A percentile compares a stretch with the other conserved stretches of the same genome.
Evolutionary conservation across 805 yeast genomes (phyloP).

Genomic region (Vanderwaltozyma tropicalis): DNA sequence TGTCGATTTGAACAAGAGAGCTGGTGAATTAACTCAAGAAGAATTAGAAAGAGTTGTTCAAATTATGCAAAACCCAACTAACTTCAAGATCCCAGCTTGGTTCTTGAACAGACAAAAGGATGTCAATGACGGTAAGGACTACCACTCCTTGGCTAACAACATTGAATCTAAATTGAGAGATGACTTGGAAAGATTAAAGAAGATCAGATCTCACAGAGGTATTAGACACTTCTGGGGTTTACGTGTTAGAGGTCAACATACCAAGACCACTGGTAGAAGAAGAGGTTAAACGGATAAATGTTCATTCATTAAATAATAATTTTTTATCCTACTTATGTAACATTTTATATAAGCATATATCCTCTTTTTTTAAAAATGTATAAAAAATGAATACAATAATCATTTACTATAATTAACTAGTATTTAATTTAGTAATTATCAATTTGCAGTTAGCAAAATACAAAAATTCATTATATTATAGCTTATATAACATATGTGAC

Average conservation of each 20-base stretch:
- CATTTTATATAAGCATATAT: neutral
- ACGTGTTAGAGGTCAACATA: constrained; percentile 99
- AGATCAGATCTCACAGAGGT: constrained; percentile 99
- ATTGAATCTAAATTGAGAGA: constrained; percentile 99
- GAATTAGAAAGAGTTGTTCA: constrained; percentile 99
- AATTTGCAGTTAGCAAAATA: too few relatives aligned
- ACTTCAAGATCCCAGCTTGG: constrained; percentile 99
- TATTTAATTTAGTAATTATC: too few relatives aligned
- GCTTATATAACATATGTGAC: too few relatives aligned
- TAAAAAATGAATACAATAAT: constrained; percentile 4
- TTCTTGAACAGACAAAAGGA: constrained; percentile 99
- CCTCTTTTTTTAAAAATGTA: constrained; percentile 3
- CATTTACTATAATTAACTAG: constrained; percentile 2
- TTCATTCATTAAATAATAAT: neutral
- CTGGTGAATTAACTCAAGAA: constrained; percentile 99
- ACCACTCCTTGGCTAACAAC: constrained; percentile 97
- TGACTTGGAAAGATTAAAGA: constrained; percentile 99
- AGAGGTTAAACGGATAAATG: constrained; percentile 24
- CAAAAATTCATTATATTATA: too few relatives aligned
- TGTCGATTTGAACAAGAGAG: constrained; percentile 95
- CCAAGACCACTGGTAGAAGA: constrained; percentile 99
- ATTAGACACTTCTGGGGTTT: constrained; percentile 99
- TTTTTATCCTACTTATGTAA: constrained; percentile 1
- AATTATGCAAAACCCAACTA: constrained; percentile 99
- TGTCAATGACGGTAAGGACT: constrained; percentile 96